These are phyloP conservation scores for Tylopilus sp. DNA, from an alignment of 768 basidiomycete genomes.

Conservation along the genomic window DNA sequence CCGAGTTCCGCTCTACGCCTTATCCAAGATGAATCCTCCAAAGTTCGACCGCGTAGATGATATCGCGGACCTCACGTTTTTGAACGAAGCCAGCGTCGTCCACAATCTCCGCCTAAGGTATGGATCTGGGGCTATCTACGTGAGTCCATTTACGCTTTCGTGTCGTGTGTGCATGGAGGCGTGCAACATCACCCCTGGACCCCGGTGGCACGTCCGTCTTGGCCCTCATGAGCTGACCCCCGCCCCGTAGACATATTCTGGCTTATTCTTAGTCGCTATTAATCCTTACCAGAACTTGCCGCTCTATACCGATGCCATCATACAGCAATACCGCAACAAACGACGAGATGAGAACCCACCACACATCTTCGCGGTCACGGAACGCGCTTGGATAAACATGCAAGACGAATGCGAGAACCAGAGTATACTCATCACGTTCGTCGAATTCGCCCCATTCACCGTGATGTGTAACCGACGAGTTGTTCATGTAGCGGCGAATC, in stretches of 20 bases:
- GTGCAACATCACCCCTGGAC: constrained; percentile 1
- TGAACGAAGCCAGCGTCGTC: constrained; percentile 99
- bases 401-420: constrained; percentile 96
- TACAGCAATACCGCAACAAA: constrained; percentile 87
- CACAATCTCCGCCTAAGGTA: constrained; percentile 93
- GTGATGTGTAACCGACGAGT: constrained; percentile 9
- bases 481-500: constrained; percentile 80
- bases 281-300: constrained; percentile 95
- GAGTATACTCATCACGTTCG: constrained; percentile 96
- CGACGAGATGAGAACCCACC: constrained; percentile 91
- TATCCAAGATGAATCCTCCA: constrained; percentile 97
- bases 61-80: constrained; percentile 95
- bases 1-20: constrained; percentile 68
- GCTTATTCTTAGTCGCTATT: constrained; percentile 96
- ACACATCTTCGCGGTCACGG: constrained; percentile 96
- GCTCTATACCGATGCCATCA: constrained; percentile 83
- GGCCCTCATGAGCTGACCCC: constrained; percentile 10
- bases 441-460: constrained; percentile 14
- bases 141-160: constrained; percentile 38
- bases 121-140: constrained; percentile 89
- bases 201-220: constrained; percentile 3
- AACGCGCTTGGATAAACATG: constrained; percentile 98
- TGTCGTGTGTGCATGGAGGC: not conserved
- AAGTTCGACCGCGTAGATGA: constrained; percentile 98
- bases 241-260: constrained; percentile 75